Evolutionary conservation across 768 basidiomycete genomes (phyloP).

Genomic region (Pulveroboletus sp.): DNA sequence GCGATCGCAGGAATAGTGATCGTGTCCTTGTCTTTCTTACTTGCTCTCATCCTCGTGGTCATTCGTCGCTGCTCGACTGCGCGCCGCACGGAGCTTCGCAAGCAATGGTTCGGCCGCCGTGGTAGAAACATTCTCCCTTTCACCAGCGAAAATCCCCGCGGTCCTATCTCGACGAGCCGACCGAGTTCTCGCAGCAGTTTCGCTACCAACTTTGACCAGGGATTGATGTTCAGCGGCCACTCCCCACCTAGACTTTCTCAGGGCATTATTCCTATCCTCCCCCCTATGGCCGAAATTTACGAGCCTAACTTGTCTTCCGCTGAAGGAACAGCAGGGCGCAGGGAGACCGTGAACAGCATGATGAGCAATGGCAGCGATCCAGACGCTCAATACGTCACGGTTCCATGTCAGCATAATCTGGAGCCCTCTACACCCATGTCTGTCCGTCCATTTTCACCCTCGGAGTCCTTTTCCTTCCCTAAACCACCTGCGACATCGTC

Average conservation of each 20-base stretch:
- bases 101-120: slow-evolving; percentile 36
- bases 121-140: neutral
- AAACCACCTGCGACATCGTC: slow-evolving; percentile 41
- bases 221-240: slow-evolving; percentile 23
- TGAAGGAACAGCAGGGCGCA: slow-evolving; percentile 22
- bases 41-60: slow-evolving; percentile 37
- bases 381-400: slow-evolving; percentile 38
- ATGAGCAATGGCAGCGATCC: slow-evolving; percentile 34
- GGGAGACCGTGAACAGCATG: slow-evolving; percentile 39
- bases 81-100: slow-evolving; percentile 40
- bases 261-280: slow-evolving; percentile 35
- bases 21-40: slow-evolving; percentile 27
- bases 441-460: slow-evolving; percentile 63
- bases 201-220: slow-evolving; percentile 56
- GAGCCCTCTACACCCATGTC: slow-evolving; percentile 47
- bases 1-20: slow-evolving; percentile 45
- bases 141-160: slow-evolving; percentile 10
- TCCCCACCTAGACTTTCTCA: slow-evolving; percentile 11
- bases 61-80: slow-evolving; percentile 43
- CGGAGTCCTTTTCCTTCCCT: slow-evolving; percentile 66
- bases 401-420: slow-evolving; percentile 20
- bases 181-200: slow-evolving; percentile 54
- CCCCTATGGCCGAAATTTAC: slow-evolving; percentile 54
- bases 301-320: slow-evolving; percentile 28
- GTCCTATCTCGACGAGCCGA: slow-evolving; percentile 18